Conservation (phyloP, 2,329 filamentous ascomycete genomes). For the Diplodia seriata region DNA sequence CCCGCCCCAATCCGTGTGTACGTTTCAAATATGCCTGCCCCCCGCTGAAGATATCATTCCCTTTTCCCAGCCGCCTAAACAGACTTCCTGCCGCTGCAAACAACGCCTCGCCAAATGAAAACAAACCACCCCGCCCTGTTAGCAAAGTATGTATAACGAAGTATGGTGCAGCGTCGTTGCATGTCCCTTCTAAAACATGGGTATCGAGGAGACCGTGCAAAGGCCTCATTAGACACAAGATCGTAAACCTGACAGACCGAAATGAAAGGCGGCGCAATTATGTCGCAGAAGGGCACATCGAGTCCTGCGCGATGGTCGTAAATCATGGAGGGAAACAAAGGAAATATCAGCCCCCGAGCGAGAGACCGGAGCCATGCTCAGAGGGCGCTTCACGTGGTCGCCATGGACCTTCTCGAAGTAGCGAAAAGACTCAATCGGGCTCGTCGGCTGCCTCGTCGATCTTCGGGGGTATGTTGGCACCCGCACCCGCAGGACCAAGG, state of each 20-base stretch:
- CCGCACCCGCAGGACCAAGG: slow-evolving; percentile 36
- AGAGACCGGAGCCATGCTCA: background rate
- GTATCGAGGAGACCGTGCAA: slow-evolving; percentile 31
- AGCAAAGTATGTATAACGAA: slow-evolving; percentile 32
- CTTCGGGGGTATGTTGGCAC: slow-evolving; percentile 51
- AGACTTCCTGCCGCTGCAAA: slow-evolving; percentile 21
- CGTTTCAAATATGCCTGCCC: background rate
- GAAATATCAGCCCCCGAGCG: background rate
- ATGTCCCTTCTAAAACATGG: slow-evolving; percentile 33
- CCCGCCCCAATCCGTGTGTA: slow-evolving; percentile 27
- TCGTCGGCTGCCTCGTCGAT: slow-evolving; percentile 54
- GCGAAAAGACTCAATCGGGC: slow-evolving; percentile 38
- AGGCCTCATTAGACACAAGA: slow-evolving; percentile 30
- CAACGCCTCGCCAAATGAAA: slow-evolving; percentile 28
- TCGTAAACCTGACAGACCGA: slow-evolving; percentile 18
- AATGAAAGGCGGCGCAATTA: slow-evolving; percentile 29
- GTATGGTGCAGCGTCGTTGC: slow-evolving; percentile 28
- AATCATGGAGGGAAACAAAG: slow-evolving; percentile 1
- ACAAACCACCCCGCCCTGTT: slow-evolving; percentile 10
- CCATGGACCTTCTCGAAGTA: too few species aligned
- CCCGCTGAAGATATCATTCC: slow-evolving; percentile 8
- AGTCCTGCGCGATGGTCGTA: slow-evolving; percentile 30
- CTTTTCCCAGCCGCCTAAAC: slow-evolving; percentile 8
- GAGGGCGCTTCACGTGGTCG: slow-evolving; percentile 5
- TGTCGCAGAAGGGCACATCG: slow-evolving; percentile 25